Evolutionary conservation across 2,329 filamentous ascomycete species (phyloP), one percentile per base, ranked within the genome.

Genomic region (Curvularia verruculosa): DNA sequence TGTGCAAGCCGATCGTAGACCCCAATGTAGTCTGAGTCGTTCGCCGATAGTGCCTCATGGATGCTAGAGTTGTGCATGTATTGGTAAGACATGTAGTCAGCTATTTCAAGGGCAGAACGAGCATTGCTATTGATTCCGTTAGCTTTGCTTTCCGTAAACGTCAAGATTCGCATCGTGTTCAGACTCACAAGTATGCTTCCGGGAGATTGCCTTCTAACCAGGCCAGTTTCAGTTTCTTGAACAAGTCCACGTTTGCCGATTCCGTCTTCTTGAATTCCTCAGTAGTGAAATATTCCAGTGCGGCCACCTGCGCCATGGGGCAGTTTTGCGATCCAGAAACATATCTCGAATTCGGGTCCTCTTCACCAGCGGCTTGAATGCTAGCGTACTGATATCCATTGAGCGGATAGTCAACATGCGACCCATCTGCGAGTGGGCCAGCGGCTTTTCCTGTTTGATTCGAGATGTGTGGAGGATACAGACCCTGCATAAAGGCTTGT

Each of bases 401-500:
- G 34, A 87, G 65, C 1, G 85, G 85, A 45, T 74, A 78, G 26
- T 80, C 72, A 8, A 82, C 66, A 36, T 71, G 69, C 1, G 75
- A 76, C 1, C 80, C 80, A 70, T 87, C 83, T n/a, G 81, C 78
- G 21, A 83, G 69, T 9, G 79, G 63, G 18, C 75, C 77, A n/a
- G 77, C 72, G 5, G 72, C 66, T 56, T 78, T 72, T 8, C 57
- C 61, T 9, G 59, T 67, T 8, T 59, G 53, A 26, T 66, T 72
- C 21, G 39, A 47, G 3, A 76, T 71, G 46, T 73, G 70, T 1
- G 84, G 84, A 31, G 85, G 85, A 67, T 87, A 87, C 9, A 87
- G 73, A 7, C 84, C 85, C 68, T 87, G 84, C 78, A 87, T 80
- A 64, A 87, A 87, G 2, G 85, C 84, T 62, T 85, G 82, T 12